These are phyloP conservation scores for Lactarius indigo DNA, from an alignment of 768 basidiomycete genomes.

Conservation along the genomic window DNA sequence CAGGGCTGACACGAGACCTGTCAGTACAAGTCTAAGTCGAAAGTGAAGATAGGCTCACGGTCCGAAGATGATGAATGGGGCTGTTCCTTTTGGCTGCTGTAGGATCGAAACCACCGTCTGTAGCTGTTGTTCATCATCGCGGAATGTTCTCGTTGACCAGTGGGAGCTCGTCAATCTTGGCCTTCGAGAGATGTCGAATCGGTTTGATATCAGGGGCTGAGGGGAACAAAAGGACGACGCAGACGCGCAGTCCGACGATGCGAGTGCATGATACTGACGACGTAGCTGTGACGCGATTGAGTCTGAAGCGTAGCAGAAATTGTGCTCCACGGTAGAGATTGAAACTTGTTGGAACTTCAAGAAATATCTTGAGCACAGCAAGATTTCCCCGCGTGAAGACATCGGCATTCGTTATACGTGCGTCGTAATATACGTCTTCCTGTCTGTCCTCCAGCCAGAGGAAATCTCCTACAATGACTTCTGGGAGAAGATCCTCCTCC, in stretches of 20 bases:
- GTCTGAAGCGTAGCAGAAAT: slow-evolving; percentile 50
- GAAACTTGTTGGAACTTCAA: slow-evolving; percentile 48
- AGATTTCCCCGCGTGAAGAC: not conserved
- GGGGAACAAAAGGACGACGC: slow-evolving; percentile 52
- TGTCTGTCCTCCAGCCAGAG: slow-evolving; percentile 16
- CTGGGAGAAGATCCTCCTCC: slow-evolving; percentile 19
- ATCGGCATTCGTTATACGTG: slow-evolving; percentile 1
- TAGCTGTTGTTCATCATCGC: slow-evolving; percentile 45
- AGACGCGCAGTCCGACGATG: slow-evolving; percentile 39
- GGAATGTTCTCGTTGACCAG: slow-evolving; percentile 44
- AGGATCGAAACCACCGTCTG: slow-evolving; percentile 49
- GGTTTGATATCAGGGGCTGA: slow-evolving; percentile 30
- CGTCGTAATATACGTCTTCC: slow-evolving; percentile 17
- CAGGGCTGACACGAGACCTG: slow-evolving; percentile 33
- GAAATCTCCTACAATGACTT: slow-evolving; percentile 12
- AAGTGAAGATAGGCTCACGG: slow-evolving; percentile 41
- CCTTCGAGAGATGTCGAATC: slow-evolving; percentile 18
- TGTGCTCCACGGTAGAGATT: slow-evolving; percentile 34
- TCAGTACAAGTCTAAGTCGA: not conserved
- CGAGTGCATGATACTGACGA: slow-evolving; percentile 58
- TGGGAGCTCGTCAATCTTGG: slow-evolving; percentile 23
- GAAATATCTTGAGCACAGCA: slow-evolving; percentile 44
- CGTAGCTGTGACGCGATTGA: slow-evolving; percentile 54
- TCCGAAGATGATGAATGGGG: slow-evolving; percentile 59
- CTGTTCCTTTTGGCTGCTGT: slow-evolving; percentile 40